Evolutionary conservation across 2,329 filamentous ascomycete species (phyloP).

Genomic region (Diaporthe eres): DNA sequence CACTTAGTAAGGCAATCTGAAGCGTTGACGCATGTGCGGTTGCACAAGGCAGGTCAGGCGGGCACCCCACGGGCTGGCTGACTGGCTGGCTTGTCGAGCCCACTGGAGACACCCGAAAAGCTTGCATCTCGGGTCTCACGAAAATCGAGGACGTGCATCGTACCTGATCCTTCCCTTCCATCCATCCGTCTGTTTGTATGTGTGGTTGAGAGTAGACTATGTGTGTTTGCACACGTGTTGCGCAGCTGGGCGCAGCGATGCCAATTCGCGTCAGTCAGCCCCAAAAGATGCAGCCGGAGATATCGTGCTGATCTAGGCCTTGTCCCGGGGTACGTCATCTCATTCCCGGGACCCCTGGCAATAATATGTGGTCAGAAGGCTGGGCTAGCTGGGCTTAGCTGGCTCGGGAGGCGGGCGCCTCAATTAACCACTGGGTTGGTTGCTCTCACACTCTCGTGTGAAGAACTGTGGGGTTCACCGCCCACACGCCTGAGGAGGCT

Average conservation of each 20-base stretch:
- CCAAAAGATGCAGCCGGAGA: background rate
- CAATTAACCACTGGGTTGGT: background rate
- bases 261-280: background rate
- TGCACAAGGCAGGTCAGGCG: slow-evolving; percentile 36
- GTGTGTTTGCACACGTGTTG: slow-evolving; percentile 7
- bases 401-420: background rate
- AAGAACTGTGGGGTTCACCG: slow-evolving; percentile 32
- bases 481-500: slow-evolving; percentile 1
- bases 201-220: background rate
- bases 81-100: slow-evolving; percentile 4
- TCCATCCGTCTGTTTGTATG: background rate
- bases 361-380: slow-evolving; percentile 16
- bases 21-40: slow-evolving; percentile 34
- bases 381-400: background rate
- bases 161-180: slow-evolving; percentile 16
- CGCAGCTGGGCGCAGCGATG: background rate
- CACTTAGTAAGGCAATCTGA: background rate
- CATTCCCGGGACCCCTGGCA: slow-evolving; percentile 16
- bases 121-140: slow-evolving; percentile 23
- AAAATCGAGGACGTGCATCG: slow-evolving; percentile 4
- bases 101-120: slow-evolving; percentile 17
- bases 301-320: background rate
- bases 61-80: slow-evolving; percentile 4
- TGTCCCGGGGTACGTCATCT: slow-evolving; percentile 26
- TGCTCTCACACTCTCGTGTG: background rate